Percentiles rank a stretch among this genome's conserved stretches.
phyloP scores from a whole-genome alignment of 1,284 basidiomycete species.

The Peniophora sp. region DNA sequence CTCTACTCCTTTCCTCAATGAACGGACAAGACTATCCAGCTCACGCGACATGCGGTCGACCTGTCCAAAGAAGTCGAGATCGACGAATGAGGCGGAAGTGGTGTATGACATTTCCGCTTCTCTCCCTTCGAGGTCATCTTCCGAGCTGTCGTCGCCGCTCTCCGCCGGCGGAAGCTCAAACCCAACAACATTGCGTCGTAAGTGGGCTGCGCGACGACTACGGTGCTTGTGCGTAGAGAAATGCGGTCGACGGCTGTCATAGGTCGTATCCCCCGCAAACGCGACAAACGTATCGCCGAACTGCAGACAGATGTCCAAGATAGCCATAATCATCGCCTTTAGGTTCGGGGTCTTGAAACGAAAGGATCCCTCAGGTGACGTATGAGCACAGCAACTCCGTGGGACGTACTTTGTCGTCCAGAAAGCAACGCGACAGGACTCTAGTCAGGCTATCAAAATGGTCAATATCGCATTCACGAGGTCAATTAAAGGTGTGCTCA shows the following conservation, averaged over 20 bases:
- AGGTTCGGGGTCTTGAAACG: slow-evolving; percentile 47
- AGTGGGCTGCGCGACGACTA: slow-evolving; percentile 44
- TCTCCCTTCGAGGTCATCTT: slow-evolving; percentile 21
- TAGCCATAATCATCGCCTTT: slow-evolving; percentile 54
- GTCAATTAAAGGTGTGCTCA: slow-evolving; percentile 28
- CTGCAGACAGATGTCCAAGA: slow-evolving; percentile 67
- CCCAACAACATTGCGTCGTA: slow-evolving; percentile 51
- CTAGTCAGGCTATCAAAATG: slow-evolving; percentile 43
- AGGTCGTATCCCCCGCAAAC: slow-evolving; percentile 49
- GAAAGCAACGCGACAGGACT: slow-evolving; percentile 57
- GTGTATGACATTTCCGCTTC: slow-evolving; percentile 36
- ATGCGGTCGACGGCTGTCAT: slow-evolving; percentile 52
- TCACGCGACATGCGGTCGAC: slow-evolving; percentile 60
- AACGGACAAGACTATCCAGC: slow-evolving; percentile 62
- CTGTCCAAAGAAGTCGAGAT: slow-evolving; percentile 36
- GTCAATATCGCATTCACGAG: too few species aligned
- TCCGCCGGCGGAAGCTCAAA: slow-evolving; percentile 35
- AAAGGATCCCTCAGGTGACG: neutral
- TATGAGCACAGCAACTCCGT: neutral
- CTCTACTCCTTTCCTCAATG: slow-evolving; percentile 59
- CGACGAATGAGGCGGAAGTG: slow-evolving; percentile 28
- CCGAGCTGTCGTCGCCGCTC: slow-evolving; percentile 35
- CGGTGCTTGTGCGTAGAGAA: slow-evolving; percentile 45
- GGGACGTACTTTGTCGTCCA: slow-evolving; percentile 52
- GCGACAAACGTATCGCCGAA: slow-evolving; percentile 59